Evolutionary conservation across 2,329 filamentous ascomycete genomes (phyloP).

Genomic region (Colletotrichum melonis): DNA sequence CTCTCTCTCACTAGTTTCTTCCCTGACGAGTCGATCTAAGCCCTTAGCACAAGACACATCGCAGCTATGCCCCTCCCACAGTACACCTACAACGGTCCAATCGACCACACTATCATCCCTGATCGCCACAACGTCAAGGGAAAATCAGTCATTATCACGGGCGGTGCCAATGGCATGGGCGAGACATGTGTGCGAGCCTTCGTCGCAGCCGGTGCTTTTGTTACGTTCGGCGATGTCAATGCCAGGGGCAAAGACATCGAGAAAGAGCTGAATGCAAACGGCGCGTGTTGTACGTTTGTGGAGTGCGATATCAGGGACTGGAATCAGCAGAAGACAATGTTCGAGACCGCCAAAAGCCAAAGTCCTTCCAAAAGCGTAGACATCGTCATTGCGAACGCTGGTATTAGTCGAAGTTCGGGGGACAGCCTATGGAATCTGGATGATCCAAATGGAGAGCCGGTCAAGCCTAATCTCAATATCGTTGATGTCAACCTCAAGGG

Average conservation of each 20-base stretch:
- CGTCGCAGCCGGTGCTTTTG: slow-evolving; percentile 49
- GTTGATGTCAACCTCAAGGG: slow-evolving; percentile 54
- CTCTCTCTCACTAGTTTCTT: background rate
- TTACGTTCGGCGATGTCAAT: slow-evolving; percentile 54
- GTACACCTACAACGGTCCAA: background rate
- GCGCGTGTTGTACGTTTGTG: background rate
- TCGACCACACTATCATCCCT: background rate
- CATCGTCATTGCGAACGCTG: slow-evolving; percentile 60
- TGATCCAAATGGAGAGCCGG: slow-evolving; percentile 42
- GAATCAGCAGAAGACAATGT: background rate
- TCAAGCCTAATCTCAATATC: slow-evolving; percentile 54
- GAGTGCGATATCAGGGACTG: background rate
- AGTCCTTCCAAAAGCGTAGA: slow-evolving; percentile 50
- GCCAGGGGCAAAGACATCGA: slow-evolving; percentile 46
- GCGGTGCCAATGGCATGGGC: slow-evolving; percentile 57
- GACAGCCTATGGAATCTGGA: slow-evolving; percentile 53
- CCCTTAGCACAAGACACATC: background rate
- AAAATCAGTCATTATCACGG: slow-evolving; percentile 58
- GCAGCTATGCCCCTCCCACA: background rate
- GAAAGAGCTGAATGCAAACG: slow-evolving; percentile 44
- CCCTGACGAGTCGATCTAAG: background rate
- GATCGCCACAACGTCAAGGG: background rate
- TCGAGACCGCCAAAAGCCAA: background rate
- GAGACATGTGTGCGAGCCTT: slow-evolving; percentile 49
- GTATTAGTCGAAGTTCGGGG: slow-evolving; percentile 50